phyloP scores from a whole-genome alignment of 306 rosid species.

The Quillaja saponaria region DNA sequence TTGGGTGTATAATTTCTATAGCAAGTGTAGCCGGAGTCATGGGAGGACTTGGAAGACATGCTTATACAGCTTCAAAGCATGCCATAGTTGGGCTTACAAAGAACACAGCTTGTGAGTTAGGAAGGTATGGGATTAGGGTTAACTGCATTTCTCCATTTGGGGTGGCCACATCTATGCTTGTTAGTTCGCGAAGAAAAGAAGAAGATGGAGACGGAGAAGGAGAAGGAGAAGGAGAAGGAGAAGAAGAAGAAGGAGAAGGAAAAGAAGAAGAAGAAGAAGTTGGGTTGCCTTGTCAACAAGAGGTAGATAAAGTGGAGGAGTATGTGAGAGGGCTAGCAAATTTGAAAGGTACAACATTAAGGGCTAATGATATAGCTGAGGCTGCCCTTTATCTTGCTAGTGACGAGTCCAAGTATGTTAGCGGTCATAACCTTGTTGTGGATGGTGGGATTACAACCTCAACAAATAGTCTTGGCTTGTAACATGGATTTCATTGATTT shows the following conservation, averaged over 20 bases:
- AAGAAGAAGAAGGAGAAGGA: conserved; percentile 25
- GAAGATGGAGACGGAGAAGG: conserved; percentile 37
- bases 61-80: conserved; percentile 88
- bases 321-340: conserved; percentile 77
- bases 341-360: conserved; percentile 69
- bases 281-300: conserved; percentile 51
- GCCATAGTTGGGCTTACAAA: conserved; percentile 88
- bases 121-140: conserved; percentile 71
- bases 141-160: conserved; percentile 92
- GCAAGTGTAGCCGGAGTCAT: conserved; percentile 75
- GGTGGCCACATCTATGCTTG: conserved; percentile 86
- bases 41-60: conserved; percentile 91
- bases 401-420: conserved; percentile 87
- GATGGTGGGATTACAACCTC: conserved; percentile 89
- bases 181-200: conserved; percentile 62
- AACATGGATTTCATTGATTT: background rate
- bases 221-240: too few species aligned
- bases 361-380: conserved; percentile 73
- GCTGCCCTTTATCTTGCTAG: conserved; percentile 92
- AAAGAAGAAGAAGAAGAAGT: conserved; percentile 30
- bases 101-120: conserved; percentile 80
- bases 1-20: conserved; percentile 70
- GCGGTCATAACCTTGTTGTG: conserved; percentile 91
- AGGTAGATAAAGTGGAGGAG: conserved; percentile 78
- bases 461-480: conserved; percentile 70